phyloP scores from a whole-genome alignment of 805 yeast genomes.

The Kluyveromyces starmeri region DNA sequence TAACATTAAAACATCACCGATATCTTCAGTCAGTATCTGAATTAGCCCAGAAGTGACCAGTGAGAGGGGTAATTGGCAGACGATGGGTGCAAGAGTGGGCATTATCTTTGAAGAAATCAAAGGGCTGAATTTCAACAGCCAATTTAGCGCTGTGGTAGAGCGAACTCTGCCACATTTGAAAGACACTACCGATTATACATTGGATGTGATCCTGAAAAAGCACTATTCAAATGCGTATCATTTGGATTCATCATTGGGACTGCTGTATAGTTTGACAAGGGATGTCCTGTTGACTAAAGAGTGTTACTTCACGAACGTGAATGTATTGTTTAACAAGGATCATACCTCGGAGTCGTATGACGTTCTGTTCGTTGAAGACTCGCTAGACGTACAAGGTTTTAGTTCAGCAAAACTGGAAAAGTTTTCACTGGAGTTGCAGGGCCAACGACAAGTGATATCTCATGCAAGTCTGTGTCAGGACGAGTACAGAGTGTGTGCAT shows the following conservation, averaged over 20 bases:
- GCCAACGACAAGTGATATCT: too few species aligned
- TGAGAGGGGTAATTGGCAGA: too few species aligned
- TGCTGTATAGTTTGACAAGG: constrained; percentile 21
- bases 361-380: neutral
- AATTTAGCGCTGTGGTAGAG: neutral
- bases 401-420: constrained; percentile 3
- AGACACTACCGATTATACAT: neutral
- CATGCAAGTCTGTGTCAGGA: constrained; percentile 15
- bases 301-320: constrained; percentile 17
- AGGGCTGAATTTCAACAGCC: neutral
- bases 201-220: constrained; percentile 17
- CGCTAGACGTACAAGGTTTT: neutral
- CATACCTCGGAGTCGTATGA: neutral
- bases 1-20: too few species aligned
- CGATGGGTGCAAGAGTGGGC: constrained; percentile 10
- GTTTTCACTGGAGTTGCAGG: neutral
- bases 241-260: constrained; percentile 23
- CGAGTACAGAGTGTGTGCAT: constrained; percentile 40
- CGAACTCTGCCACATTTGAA: constrained; percentile 1
- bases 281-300: constrained; percentile 15
- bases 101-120: constrained; percentile 11
- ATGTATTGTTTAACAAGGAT: constrained; percentile 14
- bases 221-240: constrained; percentile 13
- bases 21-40: too few species aligned
- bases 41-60: too few species aligned